Percentiles rank a stretch among this genome's conserved stretches.
Evolutionary conservation across 257 asterid species (phyloP).

Genomic region (Orobanche coerulescens): DNA sequence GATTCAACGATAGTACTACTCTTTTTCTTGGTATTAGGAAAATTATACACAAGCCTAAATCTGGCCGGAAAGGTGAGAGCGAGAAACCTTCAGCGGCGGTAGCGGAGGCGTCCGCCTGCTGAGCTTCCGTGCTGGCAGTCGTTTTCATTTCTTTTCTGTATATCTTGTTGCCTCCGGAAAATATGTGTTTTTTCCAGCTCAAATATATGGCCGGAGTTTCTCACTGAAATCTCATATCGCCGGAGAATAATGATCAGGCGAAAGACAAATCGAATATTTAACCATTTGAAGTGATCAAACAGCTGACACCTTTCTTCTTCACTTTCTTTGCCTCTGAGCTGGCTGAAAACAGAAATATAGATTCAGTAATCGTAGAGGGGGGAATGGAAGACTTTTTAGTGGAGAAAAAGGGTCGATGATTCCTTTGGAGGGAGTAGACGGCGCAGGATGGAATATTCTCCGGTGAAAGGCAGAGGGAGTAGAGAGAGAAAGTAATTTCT

Average conservation of each 20-base stretch:
- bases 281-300: constrained; percentile 23
- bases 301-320: not conserved
- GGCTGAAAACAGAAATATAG: not conserved
- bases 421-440: not conserved
- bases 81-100: constrained; percentile 55
- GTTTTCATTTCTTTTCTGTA: constrained; percentile 43
- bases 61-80: not conserved
- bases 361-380: not conserved
- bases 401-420: not conserved
- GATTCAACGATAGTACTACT: constrained; percentile 1
- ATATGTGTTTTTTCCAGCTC: constrained; percentile 17
- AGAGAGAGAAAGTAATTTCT: constrained; percentile 24
- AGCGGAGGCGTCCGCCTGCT: constrained; percentile 24
- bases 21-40: not conserved
- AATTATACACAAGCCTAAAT: not conserved
- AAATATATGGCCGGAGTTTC: constrained; percentile 14
- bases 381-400: not conserved
- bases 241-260: constrained; percentile 12
- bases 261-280: constrained; percentile 12
- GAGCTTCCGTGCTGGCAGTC: constrained; percentile 50
- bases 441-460: constrained; percentile 27
- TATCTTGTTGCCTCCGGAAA: not conserved
- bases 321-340: not conserved
- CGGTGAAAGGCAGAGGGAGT: constrained; percentile 23
- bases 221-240: constrained; percentile 44